Base-by-base conservation (phyloP, 352 stramenopile species). In the Phytopythium helicoides region DNA sequence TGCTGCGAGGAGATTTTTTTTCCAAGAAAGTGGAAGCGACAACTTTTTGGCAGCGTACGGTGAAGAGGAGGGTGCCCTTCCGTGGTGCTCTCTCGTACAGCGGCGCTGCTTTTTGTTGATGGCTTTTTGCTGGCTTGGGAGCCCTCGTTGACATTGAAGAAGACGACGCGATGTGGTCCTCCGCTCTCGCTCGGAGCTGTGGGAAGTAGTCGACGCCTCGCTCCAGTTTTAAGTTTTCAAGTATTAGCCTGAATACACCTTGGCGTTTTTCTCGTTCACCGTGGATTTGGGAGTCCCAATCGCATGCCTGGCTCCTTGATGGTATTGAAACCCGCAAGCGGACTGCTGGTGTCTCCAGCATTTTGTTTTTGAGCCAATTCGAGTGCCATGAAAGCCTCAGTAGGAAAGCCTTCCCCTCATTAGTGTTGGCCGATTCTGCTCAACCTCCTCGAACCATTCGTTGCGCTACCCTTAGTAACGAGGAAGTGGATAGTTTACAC, bases 51-150 rank as follows among this genome's bases (percentile, higher is more conserved):
- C 28, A 36, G 42, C 55, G 52, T 47, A 37, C 47, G 47, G 61
- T 72, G 62, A 71, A 71, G 62, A 71, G 54, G 62, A 67, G 62
- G 50, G 48, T 8, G 39, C 47, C 22, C 6, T 35, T 42, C 33
- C n/a, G n/a, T n/a, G n/a, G n/a, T 15, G 34, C 39, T 15, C 59
- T 68, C 64, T 68, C 60, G 54, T 66, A 68, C 64, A 68, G 28
- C 57, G 59, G 38, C 47, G 39, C 50, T 35, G 1, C 25, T 39
- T 31, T 53, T 28, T 54, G 40, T 19, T 1, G 18, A 18, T 19
- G 48, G 38, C 31, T 31, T 35, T 35, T 44, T 44, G 35, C 21
- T 56, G 16, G 22, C 18, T 52, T 22, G 36, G 16, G n/a, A 5
- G 0, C 12, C 16, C 15, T 18, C 26, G 42, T 52, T 54, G 39